These are phyloP conservation scores for Stemphylium vesicarium DNA, from an alignment of 2,329 filamentous ascomycete species.

Conservation along the genomic window DNA sequence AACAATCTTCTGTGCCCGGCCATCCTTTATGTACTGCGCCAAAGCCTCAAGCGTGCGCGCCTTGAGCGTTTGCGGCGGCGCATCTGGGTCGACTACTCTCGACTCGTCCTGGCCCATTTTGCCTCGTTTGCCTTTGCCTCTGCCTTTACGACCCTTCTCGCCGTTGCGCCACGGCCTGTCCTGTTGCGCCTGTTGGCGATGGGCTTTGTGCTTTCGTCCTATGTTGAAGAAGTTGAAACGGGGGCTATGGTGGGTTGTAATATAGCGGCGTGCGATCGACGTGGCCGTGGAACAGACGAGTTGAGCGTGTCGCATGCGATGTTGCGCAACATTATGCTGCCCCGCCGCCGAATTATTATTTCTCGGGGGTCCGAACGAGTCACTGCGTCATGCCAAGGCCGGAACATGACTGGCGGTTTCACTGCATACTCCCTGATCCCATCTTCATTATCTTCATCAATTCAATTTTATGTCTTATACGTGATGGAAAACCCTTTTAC, in stretches of 20 bases:
- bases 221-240: constrained; percentile 46
- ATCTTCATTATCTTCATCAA: no score
- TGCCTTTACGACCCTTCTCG: constrained; percentile 36
- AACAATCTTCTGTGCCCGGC: constrained; percentile 72
- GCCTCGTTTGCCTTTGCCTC: constrained; percentile 34
- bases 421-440: no score
- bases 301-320: constrained; percentile 1
- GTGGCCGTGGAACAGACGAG: constrained; percentile 4
- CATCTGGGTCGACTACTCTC: constrained; percentile 69
- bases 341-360: constrained; percentile 13
- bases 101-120: constrained; percentile 91
- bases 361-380: constrained; percentile 11
- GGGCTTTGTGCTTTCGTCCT: constrained; percentile 58
- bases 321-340: background rate
- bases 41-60: constrained; percentile 74
- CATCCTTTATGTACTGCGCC: constrained; percentile 79
- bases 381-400: constrained; percentile 15
- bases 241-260: background rate
- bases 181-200: constrained; percentile 48
- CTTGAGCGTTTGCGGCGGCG: constrained; percentile 68
- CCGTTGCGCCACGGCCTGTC: constrained; percentile 39
- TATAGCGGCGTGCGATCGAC: background rate
- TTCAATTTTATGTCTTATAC: no score
- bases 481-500: no score
- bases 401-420: no score